Base-by-base conservation (phyloP, 108 stramenopile species). In the Pseudonitzschia delicatissima region DNA sequence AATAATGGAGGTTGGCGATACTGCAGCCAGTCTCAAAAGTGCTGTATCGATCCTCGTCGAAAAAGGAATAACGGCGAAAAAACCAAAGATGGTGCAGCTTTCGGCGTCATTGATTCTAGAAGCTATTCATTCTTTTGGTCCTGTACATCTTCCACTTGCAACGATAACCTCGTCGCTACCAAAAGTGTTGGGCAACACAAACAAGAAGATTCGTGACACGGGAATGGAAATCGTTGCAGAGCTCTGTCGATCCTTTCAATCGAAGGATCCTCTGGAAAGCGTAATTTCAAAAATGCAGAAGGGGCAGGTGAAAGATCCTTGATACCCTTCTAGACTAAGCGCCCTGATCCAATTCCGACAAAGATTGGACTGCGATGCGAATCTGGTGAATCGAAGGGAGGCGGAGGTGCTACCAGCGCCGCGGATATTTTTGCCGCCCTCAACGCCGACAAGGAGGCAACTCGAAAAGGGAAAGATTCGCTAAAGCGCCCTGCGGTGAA, bases 211-310 rank as follows among this genome's bases (percentile, higher is more conserved):
- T 57, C 86, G 94, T 23, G 94, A 88, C 15, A 64, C 57, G 57
- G 91, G 87, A 17, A 67, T 95, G 29, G 78, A 86, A 21, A 79
- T 92, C 35, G 42, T 87, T 2, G 89, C 87, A 31, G 94, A 95
- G 74, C 70, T 92, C 17, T 92, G 94, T 65, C 73, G 91, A 21
- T 73, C 89, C n/a, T 59, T 95, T 23, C 88, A 84, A 20, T 88
- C 89, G 7, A 91, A 89, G 62, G 65, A 49, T 26, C 76, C 86
- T 1, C 27, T 92, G 45, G 69, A 82, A 71, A 61, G 68, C 40
- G 58, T 91, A 3, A 66, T 95, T 18, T 83, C 73, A 39, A 71
- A 78, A 33, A 77, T 95, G 81, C 88, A 95, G 64, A 76, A 77
- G n/a, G 40, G 91, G 18, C 94, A 91, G 60, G 68, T 78, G 17